phyloP scores from a whole-genome alignment of 1,284 basidiomycete species.

The Ustilago trichophora region DNA sequence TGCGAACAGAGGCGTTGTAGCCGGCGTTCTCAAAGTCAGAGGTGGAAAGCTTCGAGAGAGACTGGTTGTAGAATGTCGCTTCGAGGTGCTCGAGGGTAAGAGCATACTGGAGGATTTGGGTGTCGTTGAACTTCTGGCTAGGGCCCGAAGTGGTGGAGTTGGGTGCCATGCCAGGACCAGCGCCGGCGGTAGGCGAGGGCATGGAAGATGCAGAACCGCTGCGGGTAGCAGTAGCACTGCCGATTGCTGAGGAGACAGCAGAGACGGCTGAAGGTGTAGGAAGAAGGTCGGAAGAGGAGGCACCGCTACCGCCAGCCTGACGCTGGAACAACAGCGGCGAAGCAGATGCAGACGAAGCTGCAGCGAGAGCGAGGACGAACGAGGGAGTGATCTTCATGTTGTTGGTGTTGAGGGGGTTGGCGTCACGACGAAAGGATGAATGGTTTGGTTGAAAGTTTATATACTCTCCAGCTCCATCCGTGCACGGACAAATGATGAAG shows the following conservation, averaged over 20 bases:
- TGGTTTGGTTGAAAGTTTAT: slow-evolving; percentile 1
- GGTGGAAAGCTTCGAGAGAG: slow-evolving; percentile 30
- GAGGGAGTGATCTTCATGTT: slow-evolving; percentile 38
- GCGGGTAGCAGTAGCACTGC: not conserved
- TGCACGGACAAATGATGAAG: not conserved
- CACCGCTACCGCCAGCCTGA: slow-evolving; percentile 2
- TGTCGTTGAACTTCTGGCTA: slow-evolving; percentile 35
- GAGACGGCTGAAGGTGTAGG: slow-evolving; percentile 7
- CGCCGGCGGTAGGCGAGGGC: too few species aligned
- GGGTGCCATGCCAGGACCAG: not conserved
- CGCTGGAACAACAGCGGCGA: slow-evolving; percentile 22
- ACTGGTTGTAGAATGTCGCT: slow-evolving; percentile 50
- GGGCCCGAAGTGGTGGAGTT: slow-evolving; percentile 1
- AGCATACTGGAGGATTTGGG: slow-evolving; percentile 52
- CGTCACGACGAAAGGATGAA: too few species aligned
- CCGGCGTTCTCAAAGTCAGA: slow-evolving; percentile 34
- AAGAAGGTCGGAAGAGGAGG: not conserved
- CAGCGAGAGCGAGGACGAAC: slow-evolving; percentile 29
- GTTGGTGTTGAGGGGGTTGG: not conserved
- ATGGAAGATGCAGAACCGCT: not conserved
- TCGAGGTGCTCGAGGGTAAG: slow-evolving; percentile 60
- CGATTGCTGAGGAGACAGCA: not conserved
- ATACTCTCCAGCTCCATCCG: too few species aligned
- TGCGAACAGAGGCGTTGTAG: slow-evolving; percentile 40
- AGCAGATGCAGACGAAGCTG: slow-evolving; percentile 23